phyloP scores from a whole-genome alignment of 352 stramenopile genomes.

The Pythium dissimile region DNA sequence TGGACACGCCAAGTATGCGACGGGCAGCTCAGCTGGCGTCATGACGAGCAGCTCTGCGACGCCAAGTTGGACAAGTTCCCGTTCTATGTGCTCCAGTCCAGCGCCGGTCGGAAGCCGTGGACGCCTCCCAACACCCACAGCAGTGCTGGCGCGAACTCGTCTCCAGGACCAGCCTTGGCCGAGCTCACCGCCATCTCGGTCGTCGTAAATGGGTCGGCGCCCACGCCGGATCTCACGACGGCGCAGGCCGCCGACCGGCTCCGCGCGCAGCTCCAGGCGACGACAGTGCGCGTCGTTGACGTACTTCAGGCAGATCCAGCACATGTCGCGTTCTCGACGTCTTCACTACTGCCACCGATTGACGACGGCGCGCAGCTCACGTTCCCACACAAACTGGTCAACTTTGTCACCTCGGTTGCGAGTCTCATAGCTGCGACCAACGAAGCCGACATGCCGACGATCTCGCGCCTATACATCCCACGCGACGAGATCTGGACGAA shows the following conservation, averaged over 20 bases:
- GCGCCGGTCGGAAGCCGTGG: too few species aligned
- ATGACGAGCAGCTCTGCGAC: neutral
- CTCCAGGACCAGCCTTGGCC: too few species aligned
- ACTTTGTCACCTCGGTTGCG: constrained; percentile 8
- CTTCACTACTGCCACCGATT: neutral
- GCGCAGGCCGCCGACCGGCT: neutral
- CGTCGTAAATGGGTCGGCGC: too few species aligned
- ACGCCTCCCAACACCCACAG: too few species aligned
- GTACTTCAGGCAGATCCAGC: neutral
- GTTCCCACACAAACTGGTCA: constrained; percentile 10
- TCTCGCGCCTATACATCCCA: neutral
- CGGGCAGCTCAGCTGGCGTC: neutral
- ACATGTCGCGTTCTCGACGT: neutral
- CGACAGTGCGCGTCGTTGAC: neutral
- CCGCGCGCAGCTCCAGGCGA: too few species aligned
- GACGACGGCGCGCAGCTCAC: neutral
- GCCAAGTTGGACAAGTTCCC: neutral
- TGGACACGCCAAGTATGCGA: neutral
- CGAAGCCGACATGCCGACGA: neutral
- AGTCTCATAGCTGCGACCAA: neutral
- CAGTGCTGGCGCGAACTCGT: too few species aligned
- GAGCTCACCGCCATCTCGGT: too few species aligned
- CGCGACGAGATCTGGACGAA: constrained; percentile 42
- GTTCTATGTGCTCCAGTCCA: neutral
- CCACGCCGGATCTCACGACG: too few species aligned